A percentile compares a stretch with the other conserved stretches of the same genome.
Conservation (phyloP, 2,329 filamentous ascomycete species). For the Epichloe baconii region DNA sequence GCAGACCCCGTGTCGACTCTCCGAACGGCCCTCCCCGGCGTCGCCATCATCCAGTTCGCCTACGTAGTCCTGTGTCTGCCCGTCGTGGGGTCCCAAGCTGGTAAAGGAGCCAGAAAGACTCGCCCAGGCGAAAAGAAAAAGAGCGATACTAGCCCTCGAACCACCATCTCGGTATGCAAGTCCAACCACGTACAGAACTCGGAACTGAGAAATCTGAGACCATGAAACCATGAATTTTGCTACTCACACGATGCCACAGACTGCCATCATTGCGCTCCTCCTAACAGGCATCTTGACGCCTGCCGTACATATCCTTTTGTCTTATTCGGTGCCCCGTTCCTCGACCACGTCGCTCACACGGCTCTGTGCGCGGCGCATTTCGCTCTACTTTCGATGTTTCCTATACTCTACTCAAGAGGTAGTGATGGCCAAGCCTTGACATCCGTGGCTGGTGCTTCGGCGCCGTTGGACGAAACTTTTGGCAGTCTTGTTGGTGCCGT, state of each 20-base stretch:
- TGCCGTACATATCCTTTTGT: constrained; percentile 49
- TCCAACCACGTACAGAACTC: too few relatives aligned
- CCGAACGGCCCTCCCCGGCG: constrained; percentile 43
- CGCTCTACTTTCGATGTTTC: constrained; percentile 63
- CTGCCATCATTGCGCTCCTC: constrained; percentile 31
- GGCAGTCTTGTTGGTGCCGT: constrained; percentile 67
- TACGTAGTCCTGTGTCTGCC: constrained; percentile 54
- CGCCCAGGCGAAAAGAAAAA: constrained; percentile 44
- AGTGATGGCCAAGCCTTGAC: constrained; percentile 62
- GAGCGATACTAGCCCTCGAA: constrained; percentile 28
- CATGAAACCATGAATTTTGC: too few relatives aligned
- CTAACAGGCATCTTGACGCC: constrained; percentile 63
- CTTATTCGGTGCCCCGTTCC: constrained; percentile 83
- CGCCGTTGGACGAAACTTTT: constrained; percentile 72
- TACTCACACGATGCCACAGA: constrained; percentile 16
- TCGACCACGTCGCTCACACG: constrained; percentile 68
- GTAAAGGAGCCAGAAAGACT: constrained; percentile 32
- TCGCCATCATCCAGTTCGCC: constrained; percentile 49
- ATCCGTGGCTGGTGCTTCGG: constrained; percentile 49
- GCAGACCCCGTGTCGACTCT: constrained; percentile 55
- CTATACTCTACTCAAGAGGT: constrained; percentile 76
- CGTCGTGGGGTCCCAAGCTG: constrained; percentile 35
- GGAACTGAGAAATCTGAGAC: too few relatives aligned
- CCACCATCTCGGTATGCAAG: constrained; percentile 31
- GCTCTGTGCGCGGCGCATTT: constrained; percentile 71